Base-by-base conservation (phyloP, 2,329 filamentous ascomycete genomes). In the Microsporum audouinii region DNA sequence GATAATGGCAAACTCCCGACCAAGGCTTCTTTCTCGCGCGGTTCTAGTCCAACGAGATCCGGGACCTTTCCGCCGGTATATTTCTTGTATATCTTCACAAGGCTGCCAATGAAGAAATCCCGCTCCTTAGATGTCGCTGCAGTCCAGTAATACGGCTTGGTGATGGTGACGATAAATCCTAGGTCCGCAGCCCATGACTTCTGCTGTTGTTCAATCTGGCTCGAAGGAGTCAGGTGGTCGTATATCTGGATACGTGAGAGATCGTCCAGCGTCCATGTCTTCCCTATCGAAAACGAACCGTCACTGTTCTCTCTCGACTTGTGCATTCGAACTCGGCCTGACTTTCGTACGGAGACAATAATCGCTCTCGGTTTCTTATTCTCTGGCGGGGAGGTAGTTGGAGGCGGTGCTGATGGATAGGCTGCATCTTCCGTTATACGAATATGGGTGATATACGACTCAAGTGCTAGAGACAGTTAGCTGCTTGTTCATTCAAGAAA, bases 381-480 rank as follows among this genome's bases (percentile, higher is more conserved):
- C 59, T 87, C 82, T 7, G 85, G 77, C 6, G 82, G 78, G n/a
- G 87, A 84, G 66, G 87, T 85, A 2, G 89, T 89, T 2, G 94
- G 91, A 59, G 94, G 87, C 38, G 94, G 94, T 41, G 82, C 81
- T 27, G 91, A 91, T 14, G 92, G 91, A 74, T 91, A 86, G 45
- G 84, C 82, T 61, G 86, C 85, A 79, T 89, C 95, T 78, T 99
- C 94, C 66, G 84, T 85, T 69, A 99, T 91, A 70, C 87, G 84
- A 68, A 97, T 91, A 72, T 99, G 94, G 27, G 94, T 99, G 69
- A 99, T 99, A 78, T 99, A 99, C 38, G 91, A 96, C 77, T 99
- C 94, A 67, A 86, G 79, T 67, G 56, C 57, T 53, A 59, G n/a
- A 14, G 57, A 31, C 36, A 5, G 45, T 59, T 43, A 59, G 55